Evolutionary conservation across 163 green algal species (phyloP), one percentile per base, ranked within the genome.

Genomic region (Smithsoniella earleae): DNA sequence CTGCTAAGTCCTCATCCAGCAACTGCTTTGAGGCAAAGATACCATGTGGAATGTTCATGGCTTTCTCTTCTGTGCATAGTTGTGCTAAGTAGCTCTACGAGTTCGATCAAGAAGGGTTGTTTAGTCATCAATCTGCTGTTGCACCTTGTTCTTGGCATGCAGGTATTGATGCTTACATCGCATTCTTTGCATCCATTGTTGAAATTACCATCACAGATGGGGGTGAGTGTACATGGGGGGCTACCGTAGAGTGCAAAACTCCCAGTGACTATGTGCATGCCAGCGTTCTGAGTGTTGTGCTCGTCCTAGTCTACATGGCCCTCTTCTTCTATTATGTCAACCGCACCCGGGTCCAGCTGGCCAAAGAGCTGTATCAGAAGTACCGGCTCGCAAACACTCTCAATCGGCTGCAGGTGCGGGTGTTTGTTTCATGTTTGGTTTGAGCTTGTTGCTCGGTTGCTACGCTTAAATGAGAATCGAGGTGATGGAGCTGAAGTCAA

Each of bases 361-460:
- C n/a, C 3, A 43, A 20, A 13, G 27, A 75, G 55, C 77, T 75
- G 36, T 81, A 75, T 63, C 77, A 81, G 64, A 46, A 78, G 73
- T 78, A 75, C 46, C 58, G 73, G 3, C 43, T 72, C 16, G 69
- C 46, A 20, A 81, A 81, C 72, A 73, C 37, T 4, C 44, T 78
- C 2, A 40, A 76, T 8, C 36, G 77, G 8, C 18, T 81, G 36
- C 73, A 81, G 76, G 76, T 72, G 30, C 28, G 62, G 25, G 20
- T 34, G 40, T 46, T 22, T 52, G 64, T 33, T 36, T 3, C 6
- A 36, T 16, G 58, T 38, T 18, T 72, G 13, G 20, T 13, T 10
- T 22, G 10, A 10, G 13, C 10, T 10, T 49, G 40, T 13, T 49
- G 40, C 10, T 22, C 10, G 13, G 40, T 49, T 49, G 40, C n/a